Evolutionary conservation across 352 stramenopile genomes (phyloP).

Genomic region (Thraustotheca clavata): DNA sequence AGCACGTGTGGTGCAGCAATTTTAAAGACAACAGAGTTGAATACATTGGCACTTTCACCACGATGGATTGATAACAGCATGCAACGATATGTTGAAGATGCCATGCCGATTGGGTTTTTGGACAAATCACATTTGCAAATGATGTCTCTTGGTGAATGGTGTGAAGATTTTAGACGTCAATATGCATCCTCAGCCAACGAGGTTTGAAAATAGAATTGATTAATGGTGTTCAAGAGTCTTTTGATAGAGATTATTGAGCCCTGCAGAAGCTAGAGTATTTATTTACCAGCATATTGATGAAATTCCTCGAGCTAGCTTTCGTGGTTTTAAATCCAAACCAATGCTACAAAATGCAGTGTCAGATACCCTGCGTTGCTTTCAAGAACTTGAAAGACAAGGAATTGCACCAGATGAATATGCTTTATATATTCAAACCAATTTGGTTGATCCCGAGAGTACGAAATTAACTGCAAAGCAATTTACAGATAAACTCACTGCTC

Average conservation of each 20-base stretch:
- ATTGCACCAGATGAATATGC: slow-evolving; percentile 39
- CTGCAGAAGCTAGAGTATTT: background rate
- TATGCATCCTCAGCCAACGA: background rate
- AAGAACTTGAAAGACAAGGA: slow-evolving; percentile 50
- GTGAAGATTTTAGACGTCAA: background rate
- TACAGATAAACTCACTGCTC: slow-evolving; percentile 4
- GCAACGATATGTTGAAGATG: background rate
- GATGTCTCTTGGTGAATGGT: background rate
- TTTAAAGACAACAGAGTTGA: background rate
- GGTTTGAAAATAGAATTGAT: background rate
- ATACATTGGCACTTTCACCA: background rate
- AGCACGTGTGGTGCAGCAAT: background rate
- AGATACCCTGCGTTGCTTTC: slow-evolving; percentile 65
- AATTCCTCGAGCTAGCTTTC: background rate
- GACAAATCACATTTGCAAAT: background rate
- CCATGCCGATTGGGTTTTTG: background rate
- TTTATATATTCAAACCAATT: slow-evolving; percentile 12
- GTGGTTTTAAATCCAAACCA: slow-evolving; percentile 25
- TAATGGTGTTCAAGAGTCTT: background rate
- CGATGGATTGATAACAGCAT: background rate
- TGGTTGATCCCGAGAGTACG: background rate
- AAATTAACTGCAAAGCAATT: background rate
- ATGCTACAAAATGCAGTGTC: slow-evolving; percentile 40
- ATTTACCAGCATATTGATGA: background rate
- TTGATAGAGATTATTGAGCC: slow-evolving; percentile 6